Conservation (phyloP, 805 yeast species). For the Geotrichum ghanense region DNA sequence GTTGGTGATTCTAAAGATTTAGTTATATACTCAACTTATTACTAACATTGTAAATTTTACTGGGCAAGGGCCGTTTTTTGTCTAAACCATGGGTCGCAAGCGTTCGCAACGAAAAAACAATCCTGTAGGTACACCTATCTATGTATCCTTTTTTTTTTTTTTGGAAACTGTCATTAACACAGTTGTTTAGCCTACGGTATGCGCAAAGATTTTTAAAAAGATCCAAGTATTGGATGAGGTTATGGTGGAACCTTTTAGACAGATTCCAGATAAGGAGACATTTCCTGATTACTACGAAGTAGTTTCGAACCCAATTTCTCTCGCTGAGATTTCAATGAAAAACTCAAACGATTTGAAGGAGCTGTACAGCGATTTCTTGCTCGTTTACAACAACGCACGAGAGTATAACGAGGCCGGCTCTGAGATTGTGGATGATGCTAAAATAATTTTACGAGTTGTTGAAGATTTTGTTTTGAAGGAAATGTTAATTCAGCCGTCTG, state of each 20-base stretch:
- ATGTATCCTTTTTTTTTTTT: no score
- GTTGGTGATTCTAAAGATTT: no score
- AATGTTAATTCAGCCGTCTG: no score
- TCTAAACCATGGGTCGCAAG: no score
- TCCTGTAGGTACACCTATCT: no score
- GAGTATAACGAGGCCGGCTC: slow-evolving; percentile 58
- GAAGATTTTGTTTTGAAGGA: background rate
- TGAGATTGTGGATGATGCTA: slow-evolving; percentile 57
- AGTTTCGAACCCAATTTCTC: slow-evolving; percentile 54
- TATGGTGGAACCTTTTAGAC: slow-evolving; percentile 43
- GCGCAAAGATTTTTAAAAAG: background rate
- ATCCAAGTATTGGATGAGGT: background rate
- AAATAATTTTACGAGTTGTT: background rate
- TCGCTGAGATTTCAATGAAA: slow-evolving; percentile 50
- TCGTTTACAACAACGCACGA: slow-evolving; percentile 60
- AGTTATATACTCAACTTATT: no score
- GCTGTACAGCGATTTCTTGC: slow-evolving; percentile 48
- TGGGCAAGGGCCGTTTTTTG: no score
- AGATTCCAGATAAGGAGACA: slow-evolving; percentile 58
- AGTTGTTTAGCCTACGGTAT: no score
- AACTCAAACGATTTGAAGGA: slow-evolving; percentile 27
- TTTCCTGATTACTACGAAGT: slow-evolving; percentile 73
- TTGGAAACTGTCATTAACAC: no score
- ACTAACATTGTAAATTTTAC: no score
- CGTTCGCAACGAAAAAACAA: no score